Evolutionary conservation across 305 asterid species (phyloP), one percentile per base, ranked within the genome.

Genomic region (Rubia tinctorum): DNA sequence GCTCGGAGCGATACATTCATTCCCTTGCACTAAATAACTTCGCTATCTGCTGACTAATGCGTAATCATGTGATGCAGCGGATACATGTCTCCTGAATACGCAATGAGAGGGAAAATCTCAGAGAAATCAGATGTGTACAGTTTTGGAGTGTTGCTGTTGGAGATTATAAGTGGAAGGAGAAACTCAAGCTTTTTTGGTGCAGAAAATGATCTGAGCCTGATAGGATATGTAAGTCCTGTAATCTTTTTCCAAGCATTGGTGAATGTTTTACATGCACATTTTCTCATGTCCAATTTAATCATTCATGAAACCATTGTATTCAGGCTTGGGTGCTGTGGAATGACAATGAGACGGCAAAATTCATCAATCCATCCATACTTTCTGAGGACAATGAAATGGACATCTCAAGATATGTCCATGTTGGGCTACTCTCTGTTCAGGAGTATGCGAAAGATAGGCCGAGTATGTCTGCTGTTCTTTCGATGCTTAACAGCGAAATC

Each of bases 121-220:
- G 75, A 70, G n/a, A 76, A 69, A 42, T 76, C 71, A 47, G 75
- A 76, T 63, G 45, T 76, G 9, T 76, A 69, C 65, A 76, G 79
- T 44, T 70, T 70, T 10, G 79, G 79, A 13, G 71, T 76, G 43
- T 7, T 70, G 17, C 30, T 70, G 15, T 66, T 70, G 14, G 79
- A 76, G 79, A 76, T 76, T 53, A 14, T 76, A 64, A 49, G 40
- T 9, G 79, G 79, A 9, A 70, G 34, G 60, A 63, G 40, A 53
- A 70, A 70, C 14, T 34, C 60, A 3, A 75, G 55, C 14, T 68
- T 70, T 40, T 37, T 30, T 45, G 15, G 64, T 12, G 68, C 49
- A 8, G 75, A 76, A 37, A 65, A 76, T 49, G 71, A 62, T 10
- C 75, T 63, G 5, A 70, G 51, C 64, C 75, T 70, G 0, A 8